Conservation (phyloP, 2,329 filamentous ascomycete genomes). For the Escovopsis sp. region DNA sequence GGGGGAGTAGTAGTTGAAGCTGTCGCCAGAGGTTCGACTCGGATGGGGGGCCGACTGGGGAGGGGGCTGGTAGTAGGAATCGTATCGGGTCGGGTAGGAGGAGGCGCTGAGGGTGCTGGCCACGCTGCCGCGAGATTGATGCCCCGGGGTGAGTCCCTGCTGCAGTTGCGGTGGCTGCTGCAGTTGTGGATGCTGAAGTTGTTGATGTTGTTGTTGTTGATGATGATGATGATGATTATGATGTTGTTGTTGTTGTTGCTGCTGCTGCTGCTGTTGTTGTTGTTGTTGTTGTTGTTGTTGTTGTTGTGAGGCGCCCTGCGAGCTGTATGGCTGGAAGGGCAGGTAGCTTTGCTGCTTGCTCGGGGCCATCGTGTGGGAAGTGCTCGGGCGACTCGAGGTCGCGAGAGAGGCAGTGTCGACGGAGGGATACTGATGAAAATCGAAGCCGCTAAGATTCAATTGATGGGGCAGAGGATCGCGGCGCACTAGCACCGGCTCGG, state of each 20-base stretch:
- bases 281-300: constrained; percentile 59
- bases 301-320: constrained; percentile 42
- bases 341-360: constrained; percentile 39
- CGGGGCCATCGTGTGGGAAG: constrained; percentile 56
- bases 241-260: constrained; percentile 38
- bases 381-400: constrained; percentile 34
- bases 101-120: constrained; percentile 34
- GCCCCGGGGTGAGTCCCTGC: neutral
- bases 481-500: constrained; percentile 46
- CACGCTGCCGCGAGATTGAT: constrained; percentile 33
- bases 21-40: constrained; percentile 41
- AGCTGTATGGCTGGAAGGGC: too few species aligned
- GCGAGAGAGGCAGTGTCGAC: constrained; percentile 40
- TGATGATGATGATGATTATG: too few species aligned
- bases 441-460: constrained; percentile 58
- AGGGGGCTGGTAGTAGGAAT: constrained; percentile 45
- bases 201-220: constrained; percentile 49
- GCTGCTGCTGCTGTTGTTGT: constrained; percentile 49
- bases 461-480: constrained; percentile 72
- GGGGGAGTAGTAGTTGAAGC: constrained; percentile 35
- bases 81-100: constrained; percentile 45
- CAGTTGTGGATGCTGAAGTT: constrained; percentile 38
- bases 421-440: constrained; percentile 82
- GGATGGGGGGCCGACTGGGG: constrained; percentile 32
- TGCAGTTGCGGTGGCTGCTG: constrained; percentile 63